Evolutionary conservation across 371 early-diverging fungal species (phyloP), one percentile per base, ranked within the genome.

Genomic region (Mortierella sp.): DNA sequence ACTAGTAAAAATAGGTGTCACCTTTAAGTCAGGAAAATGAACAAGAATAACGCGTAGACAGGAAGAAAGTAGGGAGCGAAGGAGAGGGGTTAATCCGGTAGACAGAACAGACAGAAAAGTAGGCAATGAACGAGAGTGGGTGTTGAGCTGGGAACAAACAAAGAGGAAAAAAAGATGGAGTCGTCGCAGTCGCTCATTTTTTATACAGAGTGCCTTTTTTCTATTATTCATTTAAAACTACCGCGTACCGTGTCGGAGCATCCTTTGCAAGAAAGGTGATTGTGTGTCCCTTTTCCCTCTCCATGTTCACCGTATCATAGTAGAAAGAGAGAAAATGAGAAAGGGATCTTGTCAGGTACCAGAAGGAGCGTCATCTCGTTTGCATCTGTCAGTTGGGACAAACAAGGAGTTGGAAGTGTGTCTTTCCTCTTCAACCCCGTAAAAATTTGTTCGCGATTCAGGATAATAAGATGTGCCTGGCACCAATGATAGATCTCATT

Each of bases 31-130:
- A 56, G 58, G 27, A 56, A 12, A 51, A 51, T 21, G 6, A 7
- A 63, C 18, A 51, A 6, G 18, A 18, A 32, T 27, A 63, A 35
- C 63, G 35, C 63, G 35, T 63, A 63, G 32, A 63, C 35, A 41
- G 8, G 18, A 41, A 38, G 38, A 21, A 4, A 24, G 68, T 68
- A 24, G 16, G 56, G 27, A n/a, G 27, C 6, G 0, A 41, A 10
- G 68, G 68, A 68, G 43, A 38, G 68, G 68, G 11, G 41, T 68
- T 68, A 68, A 68, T 68, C 68, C 68, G 43, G 68, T 10, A 56
- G 21, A 51, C 6, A 51, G 21, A 49, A 21, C 21, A 51, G 21
- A 51, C 5, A 35, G 38, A 3, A 21, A 24, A 10, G 21, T 35
- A 21, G 43, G 24, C 35, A 8, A 41, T 56, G 8, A 56, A 27